Base-by-base conservation (phyloP, 306 rosid genomes). In the Vachellia collinsii region DNA sequence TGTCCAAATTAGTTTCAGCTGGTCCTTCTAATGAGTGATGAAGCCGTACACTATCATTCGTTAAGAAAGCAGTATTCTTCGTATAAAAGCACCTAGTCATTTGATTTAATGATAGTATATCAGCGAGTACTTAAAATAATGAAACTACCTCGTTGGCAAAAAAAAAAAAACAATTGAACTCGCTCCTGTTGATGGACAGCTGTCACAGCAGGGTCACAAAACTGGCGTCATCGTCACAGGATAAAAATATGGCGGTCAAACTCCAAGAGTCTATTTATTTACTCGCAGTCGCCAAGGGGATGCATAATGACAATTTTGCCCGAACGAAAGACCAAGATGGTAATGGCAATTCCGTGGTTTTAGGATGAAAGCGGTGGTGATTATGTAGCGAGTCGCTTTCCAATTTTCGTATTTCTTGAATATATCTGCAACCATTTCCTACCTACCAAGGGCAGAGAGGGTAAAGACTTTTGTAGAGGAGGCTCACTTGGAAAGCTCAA, bases 401-500 rank as follows among this genome's bases (percentile, higher is more conserved):
- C 70, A 19, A 25, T 73, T 68, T n/a, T 66, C 72, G 42, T 34
- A 63, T 17, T 59, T 17, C 6, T 56, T n/a, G n/a, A n/a, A n/a
- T n/a, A n/a, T n/a, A n/a, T n/a, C 42, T 23, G 25, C 19, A 11
- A 61, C 67, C 70, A 58, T 39, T 59, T 65, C 38, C 62, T 51
- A 8, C 75, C 68, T 44, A 75, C 80, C 8, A 77, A 75, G 2
- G 34, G 34, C 34, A 20, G 80, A 53, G 77, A 20, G 77, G 58
- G 77, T 70, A 46, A 38, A 76, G 76, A 64, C 84, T 86, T 86
- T 76, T 65, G 80, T 81, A 85, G 81, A 43, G 20, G 80, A 50
- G 84, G 81, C 79, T 88, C 85, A 76, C 91, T 85, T 83, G 75
- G 88, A 85, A 29, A 29, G 34, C 34, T 29, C 34, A 29, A 83